phyloP scores from a whole-genome alignment of 257 asterid species.

The Forsythia viridissima region DNA sequence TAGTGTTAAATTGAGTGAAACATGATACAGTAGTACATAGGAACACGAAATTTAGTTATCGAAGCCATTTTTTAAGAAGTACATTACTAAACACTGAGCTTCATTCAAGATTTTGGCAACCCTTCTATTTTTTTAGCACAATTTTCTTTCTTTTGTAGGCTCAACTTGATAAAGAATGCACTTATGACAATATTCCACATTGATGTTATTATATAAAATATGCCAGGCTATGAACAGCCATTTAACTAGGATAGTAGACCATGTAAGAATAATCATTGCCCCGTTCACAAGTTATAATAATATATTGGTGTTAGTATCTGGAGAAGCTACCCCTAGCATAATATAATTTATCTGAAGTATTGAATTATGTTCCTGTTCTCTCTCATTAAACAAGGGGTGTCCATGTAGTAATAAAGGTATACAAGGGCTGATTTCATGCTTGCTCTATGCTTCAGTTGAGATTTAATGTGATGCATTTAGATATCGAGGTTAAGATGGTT shows the following conservation, averaged over 20 bases:
- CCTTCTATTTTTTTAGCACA: background rate
- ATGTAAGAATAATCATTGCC: background rate
- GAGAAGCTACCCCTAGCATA: background rate
- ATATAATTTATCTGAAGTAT: background rate
- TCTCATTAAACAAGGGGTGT: background rate
- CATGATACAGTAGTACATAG: background rate
- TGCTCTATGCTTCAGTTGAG: background rate
- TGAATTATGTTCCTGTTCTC: background rate
- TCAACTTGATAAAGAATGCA: background rate
- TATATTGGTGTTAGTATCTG: background rate
- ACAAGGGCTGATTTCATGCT: background rate
- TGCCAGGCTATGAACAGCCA: background rate
- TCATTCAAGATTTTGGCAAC: background rate
- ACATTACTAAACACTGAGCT: background rate
- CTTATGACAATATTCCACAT: background rate
- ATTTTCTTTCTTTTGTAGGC: no score
- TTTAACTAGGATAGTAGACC: background rate
- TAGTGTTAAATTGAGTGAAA: background rate
- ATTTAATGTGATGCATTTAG: background rate
- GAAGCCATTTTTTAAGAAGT: background rate
- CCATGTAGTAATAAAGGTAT: background rate
- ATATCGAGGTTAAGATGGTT: background rate
- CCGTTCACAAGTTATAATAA: background rate
- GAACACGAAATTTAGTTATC: background rate
- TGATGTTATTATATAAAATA: background rate